Evolutionary conservation across 371 early-diverging fungal genomes (phyloP), one percentile per base, ranked within the genome.

Genomic region (Mortierella sp.): DNA sequence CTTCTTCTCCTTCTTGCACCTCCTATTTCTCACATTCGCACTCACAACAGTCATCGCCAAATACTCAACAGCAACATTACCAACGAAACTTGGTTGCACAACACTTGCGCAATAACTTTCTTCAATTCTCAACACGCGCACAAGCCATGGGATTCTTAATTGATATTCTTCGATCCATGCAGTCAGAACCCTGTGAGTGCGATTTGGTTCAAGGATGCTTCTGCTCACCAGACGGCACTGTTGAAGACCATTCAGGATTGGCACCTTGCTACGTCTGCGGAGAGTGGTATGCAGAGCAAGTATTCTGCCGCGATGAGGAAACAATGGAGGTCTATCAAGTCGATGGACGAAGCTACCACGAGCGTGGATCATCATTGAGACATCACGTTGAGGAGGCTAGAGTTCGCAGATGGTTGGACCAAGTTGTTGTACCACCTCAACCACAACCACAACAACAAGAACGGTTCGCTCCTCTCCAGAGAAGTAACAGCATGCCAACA

Each of bases 231-330:
- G 72, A 76, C 10, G 77, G 71, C 23, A 59, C 45, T 23, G 64
- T 72, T 6, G 78, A 77, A 58, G 72, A 77, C 29, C 72, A 77
- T 43, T 66, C 66, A 1, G 76, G 76, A 13, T 55, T 67, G 64
- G 72, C 64, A 0, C 77, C 78, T 1, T 78, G 78, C 60, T 78
- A 78, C 32, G 53, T 78, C 32, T 78, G 78, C 23, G 78, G 78
- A 4, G 78, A 78, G 49, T 78, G 78, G 78, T 78, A 68, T 40
- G 72, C 72, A 34, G 73, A 72, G 55, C 66, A 68, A 32, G 72
- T 70, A 3, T 68, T 57, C n/a, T 64, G 64, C 40, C 59, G 59
- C 2, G 64, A 64, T 58, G 62, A 68, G 22, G 64, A 68, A 10
- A 61, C 68, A 15, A 68, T 61, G 61, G 51, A 60, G 56, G 19